Evolutionary conservation across 208 protist genomes (phyloP).

Genomic region (Leishmania major): DNA sequence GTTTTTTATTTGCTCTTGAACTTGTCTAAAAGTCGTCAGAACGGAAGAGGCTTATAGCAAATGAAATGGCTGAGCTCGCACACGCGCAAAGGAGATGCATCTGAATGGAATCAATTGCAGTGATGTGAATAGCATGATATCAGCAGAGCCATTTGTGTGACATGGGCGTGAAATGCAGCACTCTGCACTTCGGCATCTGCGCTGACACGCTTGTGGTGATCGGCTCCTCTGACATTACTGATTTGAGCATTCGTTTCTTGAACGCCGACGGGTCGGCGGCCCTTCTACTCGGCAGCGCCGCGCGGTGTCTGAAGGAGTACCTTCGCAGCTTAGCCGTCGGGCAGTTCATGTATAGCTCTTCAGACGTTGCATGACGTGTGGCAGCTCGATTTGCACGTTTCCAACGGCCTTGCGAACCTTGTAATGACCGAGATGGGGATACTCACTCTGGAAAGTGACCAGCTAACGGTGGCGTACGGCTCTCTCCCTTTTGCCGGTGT

Average conservation of each 20-base stretch:
- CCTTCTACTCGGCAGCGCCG: conserved; percentile 14
- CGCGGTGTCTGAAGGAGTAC: conserved; percentile 13
- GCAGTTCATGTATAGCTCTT: neutral
- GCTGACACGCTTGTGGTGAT: conserved; percentile 18
- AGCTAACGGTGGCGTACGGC: neutral
- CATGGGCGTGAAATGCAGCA: conserved; percentile 8
- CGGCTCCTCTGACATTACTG: neutral
- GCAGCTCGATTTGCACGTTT: conserved; percentile 1
- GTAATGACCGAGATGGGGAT: conserved; percentile 4
- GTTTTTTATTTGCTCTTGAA: neutral
- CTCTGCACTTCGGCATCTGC: conserved; percentile 10
- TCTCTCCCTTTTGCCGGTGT: neutral
- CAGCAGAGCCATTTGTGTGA: neutral
- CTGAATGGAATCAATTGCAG: conserved; percentile 12
- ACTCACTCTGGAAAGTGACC: neutral
- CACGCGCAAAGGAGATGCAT: neutral
- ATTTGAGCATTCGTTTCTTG: conserved; percentile 21
- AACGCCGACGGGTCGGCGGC: conserved; percentile 12
- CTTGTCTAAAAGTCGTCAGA: neutral
- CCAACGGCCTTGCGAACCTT: neutral
- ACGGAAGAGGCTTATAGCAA: neutral
- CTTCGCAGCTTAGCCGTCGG: neutral
- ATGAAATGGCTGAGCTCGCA: neutral
- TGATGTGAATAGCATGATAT: conserved; percentile 1
- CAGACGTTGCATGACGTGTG: conserved; percentile 5